Percentiles rank a stretch among this genome's conserved stretches.
phyloP scores from a whole-genome alignment of 1,284 basidiomycete genomes.

The Naganishia albida region DNA sequence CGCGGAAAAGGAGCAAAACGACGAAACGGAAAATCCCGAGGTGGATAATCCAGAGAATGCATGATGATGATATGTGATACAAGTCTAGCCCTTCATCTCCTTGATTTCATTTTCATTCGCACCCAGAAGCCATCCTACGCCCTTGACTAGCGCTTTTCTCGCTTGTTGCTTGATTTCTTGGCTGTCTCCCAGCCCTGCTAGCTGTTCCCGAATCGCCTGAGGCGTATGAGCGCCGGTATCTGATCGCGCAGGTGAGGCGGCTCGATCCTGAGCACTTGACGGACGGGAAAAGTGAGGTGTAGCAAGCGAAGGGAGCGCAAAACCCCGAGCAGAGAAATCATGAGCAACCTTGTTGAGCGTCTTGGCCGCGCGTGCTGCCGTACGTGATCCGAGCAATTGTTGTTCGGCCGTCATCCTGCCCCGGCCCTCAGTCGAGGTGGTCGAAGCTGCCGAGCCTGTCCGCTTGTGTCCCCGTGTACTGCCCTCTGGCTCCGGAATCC shows the following conservation, averaged over 20 bases:
- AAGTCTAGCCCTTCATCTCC: slow-evolving; percentile 16
- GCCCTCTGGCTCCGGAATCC: slow-evolving; percentile 32
- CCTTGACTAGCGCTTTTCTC: slow-evolving; percentile 50
- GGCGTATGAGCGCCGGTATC: slow-evolving; percentile 12
- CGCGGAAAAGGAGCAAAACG: not conserved
- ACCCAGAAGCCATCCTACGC: slow-evolving; percentile 54
- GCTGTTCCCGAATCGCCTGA: slow-evolving; percentile 33
- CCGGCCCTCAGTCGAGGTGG: slow-evolving; percentile 1
- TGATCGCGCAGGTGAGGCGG: slow-evolving; percentile 12
- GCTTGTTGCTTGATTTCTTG: slow-evolving; percentile 47
- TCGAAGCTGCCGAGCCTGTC: slow-evolving; percentile 17
- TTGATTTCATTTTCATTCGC: slow-evolving; percentile 50
- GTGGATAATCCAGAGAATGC: not conserved
- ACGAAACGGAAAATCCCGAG: not conserved
- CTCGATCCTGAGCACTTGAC: slow-evolving; percentile 1
- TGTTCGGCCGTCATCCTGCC: slow-evolving; percentile 36
- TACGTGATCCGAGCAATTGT: slow-evolving; percentile 47
- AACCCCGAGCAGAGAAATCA: slow-evolving; percentile 32
- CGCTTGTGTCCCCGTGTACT: slow-evolving; percentile 21
- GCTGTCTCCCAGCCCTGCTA: slow-evolving; percentile 37
- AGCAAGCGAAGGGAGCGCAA: slow-evolving; percentile 21
- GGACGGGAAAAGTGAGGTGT: slow-evolving; percentile 21
- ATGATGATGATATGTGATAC: not conserved
- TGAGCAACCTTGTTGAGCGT: slow-evolving; percentile 43
- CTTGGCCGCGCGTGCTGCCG: slow-evolving; percentile 49